Evolutionary conservation across 768 basidiomycete genomes (phyloP).

Genomic region (Tremella mesenterica): DNA sequence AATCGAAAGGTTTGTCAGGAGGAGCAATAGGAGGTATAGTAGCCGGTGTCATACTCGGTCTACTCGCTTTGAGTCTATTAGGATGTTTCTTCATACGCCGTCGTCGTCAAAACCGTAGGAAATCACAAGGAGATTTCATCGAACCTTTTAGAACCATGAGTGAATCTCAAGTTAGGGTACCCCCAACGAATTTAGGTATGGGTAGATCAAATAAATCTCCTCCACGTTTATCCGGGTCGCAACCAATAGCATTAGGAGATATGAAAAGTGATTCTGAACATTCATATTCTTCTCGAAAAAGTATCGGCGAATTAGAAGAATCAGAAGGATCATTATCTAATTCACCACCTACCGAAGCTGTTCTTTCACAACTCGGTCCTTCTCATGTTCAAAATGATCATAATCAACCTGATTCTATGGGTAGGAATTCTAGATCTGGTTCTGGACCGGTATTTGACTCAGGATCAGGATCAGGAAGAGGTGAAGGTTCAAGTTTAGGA

Average conservation of each 20-base stretch:
- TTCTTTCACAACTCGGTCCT: not conserved
- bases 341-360: not conserved
- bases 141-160: too few relatives aligned
- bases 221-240: too few relatives aligned
- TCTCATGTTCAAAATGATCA: not conserved
- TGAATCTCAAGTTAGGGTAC: too few relatives aligned
- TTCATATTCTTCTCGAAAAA: not conserved
- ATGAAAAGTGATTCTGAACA: not conserved
- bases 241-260: not conserved
- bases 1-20: constrained; percentile 4
- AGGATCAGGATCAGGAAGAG: not conserved
- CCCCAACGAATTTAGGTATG: too few relatives aligned
- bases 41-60: constrained; percentile 12
- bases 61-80: constrained; percentile 3
- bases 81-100: constrained; percentile 5
- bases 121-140: too few relatives aligned
- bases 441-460: not conserved
- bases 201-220: too few relatives aligned
- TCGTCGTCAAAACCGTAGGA: too few relatives aligned
- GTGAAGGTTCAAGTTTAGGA: too few relatives aligned
- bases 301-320: not conserved
- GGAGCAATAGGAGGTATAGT: constrained; percentile 29
- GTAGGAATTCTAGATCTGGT: not conserved
- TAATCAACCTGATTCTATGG: too few relatives aligned
- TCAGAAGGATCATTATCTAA: not conserved